These are phyloP conservation scores for Nitzschia sp. DNA, from an alignment of 108 stramenopile species.

Conservation along the genomic window DNA sequence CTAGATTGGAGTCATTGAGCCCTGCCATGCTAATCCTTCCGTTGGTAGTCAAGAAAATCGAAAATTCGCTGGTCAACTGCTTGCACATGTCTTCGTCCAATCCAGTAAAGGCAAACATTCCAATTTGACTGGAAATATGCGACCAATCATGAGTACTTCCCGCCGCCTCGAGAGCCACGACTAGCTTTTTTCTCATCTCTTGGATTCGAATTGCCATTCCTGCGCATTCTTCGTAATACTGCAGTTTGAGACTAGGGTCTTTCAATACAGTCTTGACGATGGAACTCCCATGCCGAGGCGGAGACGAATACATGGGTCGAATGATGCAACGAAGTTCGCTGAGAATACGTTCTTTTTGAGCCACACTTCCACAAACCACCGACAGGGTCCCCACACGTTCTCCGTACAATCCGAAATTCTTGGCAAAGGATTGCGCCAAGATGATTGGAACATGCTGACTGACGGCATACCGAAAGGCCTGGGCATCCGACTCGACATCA, in stretches of 20 bases:
- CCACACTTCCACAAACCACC: conserved; percentile 67
- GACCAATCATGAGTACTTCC: conserved; percentile 81
- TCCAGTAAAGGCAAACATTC: conserved; percentile 96
- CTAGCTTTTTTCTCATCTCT: conserved; percentile 69
- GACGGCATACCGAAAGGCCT: conserved; percentile 81
- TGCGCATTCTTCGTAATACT: conserved; percentile 77
- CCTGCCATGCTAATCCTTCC: conserved; percentile 95
- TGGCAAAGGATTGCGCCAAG: conserved; percentile 89
- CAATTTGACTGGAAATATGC: conserved; percentile 93
- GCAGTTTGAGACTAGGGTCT: conserved; percentile 52
- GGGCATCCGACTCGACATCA: conserved; percentile 86
- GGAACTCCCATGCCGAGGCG: conserved; percentile 86
- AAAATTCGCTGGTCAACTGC: conserved; percentile 62
- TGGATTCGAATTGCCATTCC: conserved; percentile 88
- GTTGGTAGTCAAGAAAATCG: conserved; percentile 87
- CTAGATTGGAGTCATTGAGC: conserved; percentile 81
- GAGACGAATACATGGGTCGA: conserved; percentile 92
- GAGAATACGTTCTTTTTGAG: conserved; percentile 67
- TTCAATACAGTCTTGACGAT: conserved; percentile 83
- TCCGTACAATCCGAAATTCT: conserved; percentile 97
- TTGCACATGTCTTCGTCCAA: conserved; percentile 84
- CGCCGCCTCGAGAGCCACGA: conserved; percentile 57
- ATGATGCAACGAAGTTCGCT: conserved; percentile 85
- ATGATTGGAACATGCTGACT: conserved; percentile 76
- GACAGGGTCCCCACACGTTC: conserved; percentile 86